Evolutionary conservation across 257 asterid genomes (phyloP), one percentile per base, ranked within the genome.

Genomic region (Schizonepeta tenuifolia): DNA sequence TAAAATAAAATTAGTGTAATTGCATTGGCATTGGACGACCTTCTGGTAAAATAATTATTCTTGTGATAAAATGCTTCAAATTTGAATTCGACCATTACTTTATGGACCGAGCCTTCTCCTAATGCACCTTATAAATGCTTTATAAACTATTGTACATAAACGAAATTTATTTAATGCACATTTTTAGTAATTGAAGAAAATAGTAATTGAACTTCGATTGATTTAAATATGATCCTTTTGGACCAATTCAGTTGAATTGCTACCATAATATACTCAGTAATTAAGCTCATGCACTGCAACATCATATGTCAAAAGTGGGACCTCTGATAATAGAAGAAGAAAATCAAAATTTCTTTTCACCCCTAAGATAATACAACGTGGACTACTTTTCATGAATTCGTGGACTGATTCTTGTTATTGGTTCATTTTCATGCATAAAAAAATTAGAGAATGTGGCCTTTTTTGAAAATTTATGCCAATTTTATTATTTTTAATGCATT

Each of bases 171-270:
- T 28, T 5, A 28, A 28, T 28, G 5, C 33, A 28, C 33, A 28
- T 28, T 28, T 28, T 5, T 0, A 28, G 33, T 28, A 28, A 5
- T 28, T 5, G 5, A 28, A 28, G 33, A 28, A 28, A 28, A 28
- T 28, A 2, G 33, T 28, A 28, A 28, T 28, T 28, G 28, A 26
- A 28, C 5, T 28, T 28, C 5, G 33, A 12, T 43, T 43, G 17
- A 21, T 13, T 44, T 21, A 60, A 38, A 60, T 40, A 21, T 26
- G 28, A 5, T 58, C 54, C 7, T 53, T 15, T 59, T 36, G 6
- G 72, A 78, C 82, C 46, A 14, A 36, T 57, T 78, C 78, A 78
- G 14, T 75, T 41, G 41, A 72, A 58, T 77, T 65, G 15, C 61
- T 57, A 67, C 66, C 75, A 17, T 24, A 77, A 65, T 71, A 43